Base-by-base conservation (phyloP, 495 filamentous ascomycete species). In the Aspergillus avenaceus region DNA sequence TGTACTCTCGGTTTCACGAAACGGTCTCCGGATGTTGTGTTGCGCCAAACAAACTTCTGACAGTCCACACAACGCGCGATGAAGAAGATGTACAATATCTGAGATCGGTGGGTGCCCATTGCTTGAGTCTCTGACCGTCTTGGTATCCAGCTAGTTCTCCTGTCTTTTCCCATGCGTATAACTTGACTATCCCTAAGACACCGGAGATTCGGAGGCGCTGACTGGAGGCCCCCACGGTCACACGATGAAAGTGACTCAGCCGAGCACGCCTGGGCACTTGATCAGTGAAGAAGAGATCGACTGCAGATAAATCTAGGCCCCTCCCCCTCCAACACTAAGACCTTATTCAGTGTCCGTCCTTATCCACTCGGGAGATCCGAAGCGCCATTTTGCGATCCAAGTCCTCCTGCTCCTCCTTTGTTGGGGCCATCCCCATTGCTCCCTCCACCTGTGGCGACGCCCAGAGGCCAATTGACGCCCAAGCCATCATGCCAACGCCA, bases 401-500 rank as follows among this genome's bases (percentile, higher is more conserved):
- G 32, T 73, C 75, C 58, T 80, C 71, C 55, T 75, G 78, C 56
- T 88, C 81, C 52, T 83, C 63, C 59, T 82, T 73, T 12, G 72
- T 80, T n/a, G 86, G 70, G 36, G 75, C 73, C 58, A 87, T 72
- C 2, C 82, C 83, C 48, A 88, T 68, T 11, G 74, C 77, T 52
- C 75, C 69, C 63, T 88, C 86, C 2, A 82, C 80, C 43, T 74
- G 71, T 29, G 85, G 75, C n/a, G 78, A 74, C 4, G 79, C 59
- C 54, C 73, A 73, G 13, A 88, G 68, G 11, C 81, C 84, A 27
- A 82, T 62, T n/a, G 63, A 65, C 0, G 82, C 82, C 71, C 83
- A 89, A 24, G 74, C 78, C 62, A 89, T 82, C 29, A 86, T 63
- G 54, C 83, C 83, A 45, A 80, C 49, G 44, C 87, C 85, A 62